Evolutionary conservation across 164 flowering plant genomes (phyloP).

Genomic region (Cinnamomum micranthum): DNA sequence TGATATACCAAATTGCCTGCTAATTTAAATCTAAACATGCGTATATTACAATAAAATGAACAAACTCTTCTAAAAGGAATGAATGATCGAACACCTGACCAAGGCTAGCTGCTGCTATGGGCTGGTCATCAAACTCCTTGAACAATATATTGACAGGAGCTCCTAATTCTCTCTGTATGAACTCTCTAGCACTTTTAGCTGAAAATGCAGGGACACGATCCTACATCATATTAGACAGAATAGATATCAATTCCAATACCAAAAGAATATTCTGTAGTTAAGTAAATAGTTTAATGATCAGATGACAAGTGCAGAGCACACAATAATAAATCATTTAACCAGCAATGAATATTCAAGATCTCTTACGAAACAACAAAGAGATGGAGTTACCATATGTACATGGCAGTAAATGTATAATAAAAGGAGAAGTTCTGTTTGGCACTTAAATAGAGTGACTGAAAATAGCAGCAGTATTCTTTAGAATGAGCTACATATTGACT

Average conservation of each 20-base stretch:
- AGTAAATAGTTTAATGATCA: too few relatives aligned
- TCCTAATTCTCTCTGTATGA: constrained; percentile 77
- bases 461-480: too few relatives aligned
- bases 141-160: constrained; percentile 62
- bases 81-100: constrained; percentile 79
- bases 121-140: constrained; percentile 83
- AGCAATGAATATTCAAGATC: too few relatives aligned
- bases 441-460: too few relatives aligned
- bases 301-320: too few relatives aligned
- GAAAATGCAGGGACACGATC: constrained; percentile 96
- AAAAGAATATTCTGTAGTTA: too few relatives aligned
- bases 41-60: neutral
- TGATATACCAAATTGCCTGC: neutral
- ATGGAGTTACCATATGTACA: too few relatives aligned
- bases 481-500: too few relatives aligned
- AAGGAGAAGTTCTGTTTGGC: too few relatives aligned
- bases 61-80: neutral
- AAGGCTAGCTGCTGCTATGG: constrained; percentile 99
- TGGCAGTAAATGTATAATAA: too few relatives aligned
- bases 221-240: constrained; percentile 33
- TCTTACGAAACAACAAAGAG: too few relatives aligned
- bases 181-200: constrained; percentile 60
- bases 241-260: neutral
- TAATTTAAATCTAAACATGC: neutral
- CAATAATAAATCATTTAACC: too few relatives aligned